These are phyloP conservation scores for Exophiala viscosa DNA, from an alignment of 2,329 filamentous ascomycete genomes.

Conservation along the genomic window DNA sequence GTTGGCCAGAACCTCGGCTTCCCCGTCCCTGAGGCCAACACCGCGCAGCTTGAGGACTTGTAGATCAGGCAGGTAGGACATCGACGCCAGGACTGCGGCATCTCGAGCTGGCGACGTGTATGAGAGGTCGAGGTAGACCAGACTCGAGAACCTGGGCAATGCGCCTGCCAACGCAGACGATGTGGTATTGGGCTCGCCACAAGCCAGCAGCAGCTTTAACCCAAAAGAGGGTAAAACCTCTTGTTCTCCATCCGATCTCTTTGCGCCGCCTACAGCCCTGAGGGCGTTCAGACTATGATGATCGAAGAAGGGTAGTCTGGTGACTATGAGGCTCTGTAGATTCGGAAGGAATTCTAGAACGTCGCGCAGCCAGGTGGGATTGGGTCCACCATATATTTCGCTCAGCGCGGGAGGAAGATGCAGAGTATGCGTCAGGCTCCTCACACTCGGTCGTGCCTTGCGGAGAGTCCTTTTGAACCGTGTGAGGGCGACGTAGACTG, in stretches of 20 bases:
- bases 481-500: conserved; percentile 59
- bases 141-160: conserved; percentile 50
- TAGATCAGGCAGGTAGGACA: conserved; percentile 48
- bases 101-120: conserved; percentile 50
- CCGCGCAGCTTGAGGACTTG: conserved; percentile 56
- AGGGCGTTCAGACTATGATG: conserved; percentile 55
- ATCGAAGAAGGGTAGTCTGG: conserved; percentile 59
- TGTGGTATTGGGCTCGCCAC: conserved; percentile 57
- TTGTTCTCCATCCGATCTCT: conserved; percentile 17
- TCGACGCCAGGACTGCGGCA: conserved; percentile 45
- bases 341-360: conserved; percentile 56
- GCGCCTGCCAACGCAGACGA: conserved; percentile 51
- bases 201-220: conserved; percentile 55
- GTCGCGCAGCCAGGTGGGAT: conserved; percentile 57
- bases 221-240: conserved; percentile 36
- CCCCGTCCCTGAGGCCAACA: conserved; percentile 52
- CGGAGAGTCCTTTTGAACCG: conserved; percentile 56
- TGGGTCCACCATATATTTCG: conserved; percentile 58
- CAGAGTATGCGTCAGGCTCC: conserved; percentile 58
- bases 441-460: conserved; percentile 50
- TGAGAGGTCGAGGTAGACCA: conserved; percentile 59
- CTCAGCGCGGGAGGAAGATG: conserved; percentile 59
- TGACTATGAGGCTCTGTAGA: conserved; percentile 58
- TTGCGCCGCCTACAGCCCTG: conserved; percentile 30
- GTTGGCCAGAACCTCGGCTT: conserved; percentile 50